Evolutionary conservation across 345 rosid species (phyloP), one percentile per base, ranked within the genome.

Genomic region (Gossypium australe): DNA sequence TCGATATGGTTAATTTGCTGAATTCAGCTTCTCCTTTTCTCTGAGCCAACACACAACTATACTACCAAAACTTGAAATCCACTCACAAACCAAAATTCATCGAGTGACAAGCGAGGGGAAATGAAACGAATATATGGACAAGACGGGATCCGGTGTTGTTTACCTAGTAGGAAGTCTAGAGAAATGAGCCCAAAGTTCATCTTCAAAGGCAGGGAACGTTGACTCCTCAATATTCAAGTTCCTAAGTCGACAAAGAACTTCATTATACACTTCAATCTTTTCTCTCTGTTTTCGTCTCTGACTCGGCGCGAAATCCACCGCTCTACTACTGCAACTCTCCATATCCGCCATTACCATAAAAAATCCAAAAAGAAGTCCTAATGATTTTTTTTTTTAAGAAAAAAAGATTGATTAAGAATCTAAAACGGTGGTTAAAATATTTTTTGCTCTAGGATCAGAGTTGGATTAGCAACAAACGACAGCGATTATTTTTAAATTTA

Each of bases 121-220:
- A 11, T 34, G 10, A 70, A 70, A 67, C 6, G 9, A 18, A 62
- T 58, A 49, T 27, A 64, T n/a, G 9, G 8, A 2, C 74, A 20
- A 14, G 24, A 17, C 11, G 49, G 58, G 61, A 55, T 63, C 61
- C 22, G 24, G 20, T 56, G 51, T 17, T 25, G 18, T 22, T 34
- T 77, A 88, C 94, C 92, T 77, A 24, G 78, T 49, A 9, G 90
- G 89, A 45, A 90, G 89, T 63, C 86, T 78, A 60, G 48, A n/a
- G 72, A 90, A 88, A 78, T 88, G 94, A 73, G 79, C 72, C 92
- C 87, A 84, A 18, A 90, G 90, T 56, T 88, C 87, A 47, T 86
- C 88, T 70, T 87, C 89, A 53, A 88, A 90, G 60, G 80, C 82
- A 72, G 85, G 87, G 58, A 61, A 74, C 51, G 10, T 51, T 8